phyloP scores from a whole-genome alignment of 1,139 yeast species.

The Debaryomyces robertsiae region DNA sequence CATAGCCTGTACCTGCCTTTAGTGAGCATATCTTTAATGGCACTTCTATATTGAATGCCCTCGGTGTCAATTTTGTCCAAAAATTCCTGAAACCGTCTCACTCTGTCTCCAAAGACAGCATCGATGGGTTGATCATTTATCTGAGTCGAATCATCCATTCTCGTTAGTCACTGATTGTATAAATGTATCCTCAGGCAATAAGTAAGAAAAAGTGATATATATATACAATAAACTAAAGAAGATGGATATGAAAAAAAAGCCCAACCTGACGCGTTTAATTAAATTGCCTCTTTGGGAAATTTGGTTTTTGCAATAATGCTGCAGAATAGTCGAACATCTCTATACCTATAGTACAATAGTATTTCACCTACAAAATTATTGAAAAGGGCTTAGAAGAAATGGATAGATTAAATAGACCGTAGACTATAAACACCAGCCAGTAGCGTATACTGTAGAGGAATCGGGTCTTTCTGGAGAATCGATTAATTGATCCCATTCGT shows the following conservation, averaged over 20 bases:
- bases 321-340: background rate
- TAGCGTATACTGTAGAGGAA: conserved; percentile 19
- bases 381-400: no score
- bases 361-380: no score
- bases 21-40: conserved; percentile 70
- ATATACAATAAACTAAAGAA: conserved; percentile 1
- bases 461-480: conserved; percentile 16
- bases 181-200: conserved; percentile 2
- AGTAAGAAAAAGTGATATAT: conserved; percentile 10
- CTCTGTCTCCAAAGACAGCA: conserved; percentile 73
- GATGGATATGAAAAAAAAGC: conserved; percentile 6
- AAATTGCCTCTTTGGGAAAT: conserved; percentile 32
- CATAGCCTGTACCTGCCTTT: conserved; percentile 67
- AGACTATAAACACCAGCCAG: conserved; percentile 31
- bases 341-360: no score
- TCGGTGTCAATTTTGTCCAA: conserved; percentile 55
- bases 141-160: conserved; percentile 24
- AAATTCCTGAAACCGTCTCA: conserved; percentile 86
- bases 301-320: conserved; percentile 4
- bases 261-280: conserved; percentile 34
- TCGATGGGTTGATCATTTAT: conserved; percentile 41
- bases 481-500: conserved; percentile 51
- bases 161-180: conserved; percentile 7
- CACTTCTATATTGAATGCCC: conserved; percentile 64
- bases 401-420: background rate